Conservation (phyloP, 768 basidiomycete species). For the Suillus alpinus region DNA sequence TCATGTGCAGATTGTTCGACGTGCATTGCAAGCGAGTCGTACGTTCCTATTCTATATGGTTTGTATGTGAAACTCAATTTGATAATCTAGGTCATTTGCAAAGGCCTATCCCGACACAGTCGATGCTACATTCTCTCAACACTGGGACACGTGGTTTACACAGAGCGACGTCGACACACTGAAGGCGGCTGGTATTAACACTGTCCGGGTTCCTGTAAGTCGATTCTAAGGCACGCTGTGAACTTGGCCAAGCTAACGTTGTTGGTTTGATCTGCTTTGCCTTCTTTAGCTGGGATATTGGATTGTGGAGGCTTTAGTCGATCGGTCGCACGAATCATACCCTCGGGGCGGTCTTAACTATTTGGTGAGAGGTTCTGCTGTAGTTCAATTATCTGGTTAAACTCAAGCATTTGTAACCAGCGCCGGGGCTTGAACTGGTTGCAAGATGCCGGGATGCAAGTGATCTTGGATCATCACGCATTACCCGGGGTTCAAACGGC, state of each 20-base stretch:
- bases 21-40: slow-evolving; percentile 74
- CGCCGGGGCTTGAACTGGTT: slow-evolving; percentile 61
- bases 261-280: neutral
- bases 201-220: slow-evolving; percentile 71
- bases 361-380: slow-evolving; percentile 43
- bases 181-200: slow-evolving; percentile 58
- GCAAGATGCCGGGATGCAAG: slow-evolving; percentile 58
- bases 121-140: slow-evolving; percentile 54
- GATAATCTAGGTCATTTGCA: slow-evolving; percentile 49
- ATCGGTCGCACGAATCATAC: slow-evolving; percentile 58
- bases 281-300: slow-evolving; percentile 71
- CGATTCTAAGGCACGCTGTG: neutral
- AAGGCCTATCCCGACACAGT: slow-evolving; percentile 57
- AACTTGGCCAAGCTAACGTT: neutral
- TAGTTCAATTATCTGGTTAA: neutral
- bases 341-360: slow-evolving; percentile 67
- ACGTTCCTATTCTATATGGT: neutral
- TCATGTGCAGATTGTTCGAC: slow-evolving; percentile 53
- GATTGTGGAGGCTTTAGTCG: slow-evolving; percentile 72
- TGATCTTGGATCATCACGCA: slow-evolving; percentile 69
- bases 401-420: slow-evolving; percentile 32
- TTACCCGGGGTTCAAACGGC: slow-evolving; percentile 66
- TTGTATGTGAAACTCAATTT: neutral
- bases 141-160: slow-evolving; percentile 78
- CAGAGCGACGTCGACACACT: slow-evolving; percentile 58